phyloP scores from a whole-genome alignment of 257 asterid genomes.

The Cruciata laevipes region DNA sequence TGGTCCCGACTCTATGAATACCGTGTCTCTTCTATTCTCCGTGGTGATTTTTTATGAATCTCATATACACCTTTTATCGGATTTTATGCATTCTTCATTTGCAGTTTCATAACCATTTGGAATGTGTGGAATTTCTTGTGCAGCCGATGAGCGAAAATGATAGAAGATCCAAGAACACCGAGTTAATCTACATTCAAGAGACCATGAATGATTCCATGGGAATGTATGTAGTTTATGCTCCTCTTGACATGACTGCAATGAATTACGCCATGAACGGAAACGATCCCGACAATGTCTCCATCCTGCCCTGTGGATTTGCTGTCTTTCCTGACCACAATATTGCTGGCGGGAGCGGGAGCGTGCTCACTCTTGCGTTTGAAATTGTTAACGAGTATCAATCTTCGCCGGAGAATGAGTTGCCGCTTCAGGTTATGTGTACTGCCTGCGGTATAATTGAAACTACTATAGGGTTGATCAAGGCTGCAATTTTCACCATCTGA shows the following conservation, averaged over 20 bases:
- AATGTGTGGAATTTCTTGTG: not conserved
- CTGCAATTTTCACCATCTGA: not conserved
- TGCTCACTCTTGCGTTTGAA: not conserved
- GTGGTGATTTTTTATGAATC: constrained; percentile 27
- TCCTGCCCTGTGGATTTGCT: no score
- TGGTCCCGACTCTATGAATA: constrained; percentile 30
- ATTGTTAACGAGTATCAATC: not conserved
- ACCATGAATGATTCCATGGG: not conserved
- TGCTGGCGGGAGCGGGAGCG: not conserved
- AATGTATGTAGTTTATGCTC: not conserved
- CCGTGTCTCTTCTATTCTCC: constrained; percentile 28
- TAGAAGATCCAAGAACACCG: not conserved
- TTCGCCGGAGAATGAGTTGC: not conserved
- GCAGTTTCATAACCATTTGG: no score
- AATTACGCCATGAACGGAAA: constrained; percentile 29
- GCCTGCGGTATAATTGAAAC: not conserved
- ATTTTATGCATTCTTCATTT: no score
- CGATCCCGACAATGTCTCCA: not conserved
- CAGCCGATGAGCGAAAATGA: not conserved
- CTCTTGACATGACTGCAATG: constrained; percentile 15
- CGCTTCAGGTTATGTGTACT: not conserved
- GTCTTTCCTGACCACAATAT: no score
- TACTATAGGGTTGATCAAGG: not conserved
- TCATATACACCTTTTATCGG: no score
- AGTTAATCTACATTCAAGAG: not conserved